Conservation (phyloP, 768 basidiomycete genomes). For the Porpolomopsis calyptriformis region DNA sequence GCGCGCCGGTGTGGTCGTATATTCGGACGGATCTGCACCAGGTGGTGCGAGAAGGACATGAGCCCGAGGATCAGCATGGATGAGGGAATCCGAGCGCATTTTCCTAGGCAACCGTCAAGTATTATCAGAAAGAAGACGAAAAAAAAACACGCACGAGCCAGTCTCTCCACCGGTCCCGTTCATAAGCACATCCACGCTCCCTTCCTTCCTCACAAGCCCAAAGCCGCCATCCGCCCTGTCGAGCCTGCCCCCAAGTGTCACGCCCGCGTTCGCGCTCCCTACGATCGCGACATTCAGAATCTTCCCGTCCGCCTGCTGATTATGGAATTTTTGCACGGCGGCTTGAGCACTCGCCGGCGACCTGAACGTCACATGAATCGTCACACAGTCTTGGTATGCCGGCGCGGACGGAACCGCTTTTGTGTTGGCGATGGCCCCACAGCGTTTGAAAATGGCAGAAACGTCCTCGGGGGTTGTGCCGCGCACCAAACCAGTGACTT, state of each 20-base stretch:
- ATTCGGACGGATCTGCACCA: slow-evolving; percentile 46
- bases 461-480: slow-evolving; percentile 82
- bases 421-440: slow-evolving; percentile 48
- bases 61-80: slow-evolving; percentile 54
- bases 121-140: not conserved
- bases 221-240: slow-evolving; percentile 42
- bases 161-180: slow-evolving; percentile 26
- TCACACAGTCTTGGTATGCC: slow-evolving; percentile 29
- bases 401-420: slow-evolving; percentile 23
- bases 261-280: slow-evolving; percentile 38
- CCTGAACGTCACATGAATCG: slow-evolving; percentile 68
- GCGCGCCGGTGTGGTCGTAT: slow-evolving; percentile 26
- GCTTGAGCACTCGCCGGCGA: slow-evolving; percentile 46
- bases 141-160: slow-evolving; percentile 45
- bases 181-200: slow-evolving; percentile 55
- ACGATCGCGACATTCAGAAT: slow-evolving; percentile 56
- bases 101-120: slow-evolving; percentile 37
- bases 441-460: slow-evolving; percentile 75
- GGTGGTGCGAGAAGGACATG: slow-evolving; percentile 60
- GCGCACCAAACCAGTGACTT: slow-evolving; percentile 59
- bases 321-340: slow-evolving; percentile 67
- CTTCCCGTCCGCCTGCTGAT: slow-evolving; percentile 75
- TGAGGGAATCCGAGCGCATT: slow-evolving; percentile 73
- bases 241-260: slow-evolving; percentile 46
- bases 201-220: slow-evolving; percentile 42